Evolutionary conservation across 768 basidiomycete genomes (phyloP).

Genomic region (Wakefieldia striispora): DNA sequence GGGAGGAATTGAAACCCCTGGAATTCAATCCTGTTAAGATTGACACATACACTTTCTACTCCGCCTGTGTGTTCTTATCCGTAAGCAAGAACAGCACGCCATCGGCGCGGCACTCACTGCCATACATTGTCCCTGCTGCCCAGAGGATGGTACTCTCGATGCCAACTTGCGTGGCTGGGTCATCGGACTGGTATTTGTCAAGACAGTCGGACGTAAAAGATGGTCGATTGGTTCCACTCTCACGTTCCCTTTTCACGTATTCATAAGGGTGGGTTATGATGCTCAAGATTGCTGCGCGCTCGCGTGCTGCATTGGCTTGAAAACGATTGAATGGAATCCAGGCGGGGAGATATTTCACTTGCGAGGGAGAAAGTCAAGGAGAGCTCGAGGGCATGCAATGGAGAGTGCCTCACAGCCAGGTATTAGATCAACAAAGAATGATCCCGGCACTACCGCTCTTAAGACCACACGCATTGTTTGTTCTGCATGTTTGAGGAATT

Average conservation of each 20-base stretch:
- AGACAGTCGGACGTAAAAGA: conserved; percentile 18
- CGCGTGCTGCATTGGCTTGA: no score
- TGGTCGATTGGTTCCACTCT: conserved; percentile 10
- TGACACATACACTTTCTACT: conserved; percentile 2
- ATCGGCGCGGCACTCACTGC: conserved; percentile 6
- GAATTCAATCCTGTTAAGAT: no score
- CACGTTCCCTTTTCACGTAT: conserved; percentile 9
- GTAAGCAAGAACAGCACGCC: no score
- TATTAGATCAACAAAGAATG: conserved; percentile 29
- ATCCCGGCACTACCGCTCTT: conserved; percentile 26
- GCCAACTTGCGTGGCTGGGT: background rate
- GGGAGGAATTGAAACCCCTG: no score
- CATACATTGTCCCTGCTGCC: conserved; percentile 19
- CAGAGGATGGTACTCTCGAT: conserved; percentile 11
- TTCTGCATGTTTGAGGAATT: conserved; percentile 32
- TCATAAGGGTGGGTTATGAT: no score
- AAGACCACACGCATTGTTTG: conserved; percentile 23
- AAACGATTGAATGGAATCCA: no score
- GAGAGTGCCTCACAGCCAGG: conserved; percentile 21
- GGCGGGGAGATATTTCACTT: conserved; percentile 22
- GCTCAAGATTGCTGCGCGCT: no score
- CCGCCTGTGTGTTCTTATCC: background rate
- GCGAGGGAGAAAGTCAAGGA: background rate
- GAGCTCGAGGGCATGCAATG: background rate
- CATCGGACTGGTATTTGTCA: conserved; percentile 5